Conservation (phyloP, 176 grass and related monocot genomes). For the Canna indica region DNA sequence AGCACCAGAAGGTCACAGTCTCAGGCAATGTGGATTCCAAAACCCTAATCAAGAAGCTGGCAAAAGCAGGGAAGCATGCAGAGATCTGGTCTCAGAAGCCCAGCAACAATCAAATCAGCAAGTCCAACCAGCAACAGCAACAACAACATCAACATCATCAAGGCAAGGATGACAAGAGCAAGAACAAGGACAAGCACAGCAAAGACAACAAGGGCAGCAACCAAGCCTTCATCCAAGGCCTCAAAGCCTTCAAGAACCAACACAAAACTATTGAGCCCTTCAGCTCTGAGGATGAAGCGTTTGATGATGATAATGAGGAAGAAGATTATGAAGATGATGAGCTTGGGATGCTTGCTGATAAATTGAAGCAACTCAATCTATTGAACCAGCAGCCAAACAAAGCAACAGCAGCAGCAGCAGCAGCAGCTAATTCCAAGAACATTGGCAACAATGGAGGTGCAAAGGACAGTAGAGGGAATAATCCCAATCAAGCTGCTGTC, state of each 20-base stretch:
- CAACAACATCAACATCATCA: constrained; percentile 34
- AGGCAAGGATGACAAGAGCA: constrained; percentile 40
- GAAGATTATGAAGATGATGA: constrained; percentile 38
- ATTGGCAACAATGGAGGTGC: background rate
- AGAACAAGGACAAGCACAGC: constrained; percentile 21
- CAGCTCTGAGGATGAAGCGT: constrained; percentile 61
- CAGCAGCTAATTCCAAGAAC: constrained; percentile 33
- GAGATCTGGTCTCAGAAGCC: constrained; percentile 66
- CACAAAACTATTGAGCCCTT: constrained; percentile 50
- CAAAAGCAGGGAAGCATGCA: constrained; percentile 70
- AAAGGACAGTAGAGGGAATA: constrained; percentile 21
- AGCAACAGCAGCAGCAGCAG: background rate
- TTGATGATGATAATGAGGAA: constrained; percentile 44
- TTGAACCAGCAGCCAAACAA: constrained; percentile 21
- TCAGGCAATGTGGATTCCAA: constrained; percentile 59
- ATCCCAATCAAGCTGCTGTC: constrained; percentile 24
- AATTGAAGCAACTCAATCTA: constrained; percentile 55
- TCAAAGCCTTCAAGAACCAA: constrained; percentile 81
- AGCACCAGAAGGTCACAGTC: constrained; percentile 82
- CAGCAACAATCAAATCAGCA: constrained; percentile 34
- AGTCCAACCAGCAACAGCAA: constrained; percentile 29
- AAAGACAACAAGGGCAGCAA: too few relatives aligned
- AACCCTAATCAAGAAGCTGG: constrained; percentile 72
- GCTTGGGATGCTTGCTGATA: constrained; percentile 49
- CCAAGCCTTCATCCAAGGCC: constrained; percentile 55